Conservation (phyloP, 345 rosid genomes). For the Balakata baccata region DNA sequence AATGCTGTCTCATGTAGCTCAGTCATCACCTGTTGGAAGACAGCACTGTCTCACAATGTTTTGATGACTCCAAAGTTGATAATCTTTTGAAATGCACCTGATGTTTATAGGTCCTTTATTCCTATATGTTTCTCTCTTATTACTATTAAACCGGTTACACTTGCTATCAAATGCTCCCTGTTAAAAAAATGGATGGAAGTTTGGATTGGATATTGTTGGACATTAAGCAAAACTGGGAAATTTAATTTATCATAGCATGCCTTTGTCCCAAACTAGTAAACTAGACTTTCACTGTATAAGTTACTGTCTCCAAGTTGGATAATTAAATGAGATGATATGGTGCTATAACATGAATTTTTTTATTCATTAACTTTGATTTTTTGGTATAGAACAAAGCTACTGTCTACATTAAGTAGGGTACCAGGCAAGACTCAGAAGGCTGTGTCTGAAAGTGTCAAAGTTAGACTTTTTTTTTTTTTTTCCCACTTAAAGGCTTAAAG, state of each 20-base stretch:
- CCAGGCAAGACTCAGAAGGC: not conserved
- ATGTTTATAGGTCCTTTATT: not conserved
- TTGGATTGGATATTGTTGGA: not conserved
- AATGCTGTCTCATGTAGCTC: not conserved
- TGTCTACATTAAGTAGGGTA: not conserved
- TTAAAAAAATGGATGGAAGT: not conserved
- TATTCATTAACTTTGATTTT: not conserved
- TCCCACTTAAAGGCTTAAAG: not conserved
- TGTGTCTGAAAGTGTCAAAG: not conserved
- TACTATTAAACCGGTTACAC: not conserved
- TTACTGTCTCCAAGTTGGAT: not conserved
- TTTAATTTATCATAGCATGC: not conserved
- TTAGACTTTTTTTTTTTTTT: not conserved
- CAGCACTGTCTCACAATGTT: not conserved
- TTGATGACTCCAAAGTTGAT: not conserved
- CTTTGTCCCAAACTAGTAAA: not conserved
- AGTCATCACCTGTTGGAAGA: not conserved
- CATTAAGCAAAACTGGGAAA: not conserved
- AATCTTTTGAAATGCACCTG: not conserved
- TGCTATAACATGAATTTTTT: not conserved
- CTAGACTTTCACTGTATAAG: not conserved
- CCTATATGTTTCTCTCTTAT: not conserved
- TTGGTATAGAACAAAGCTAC: not conserved
- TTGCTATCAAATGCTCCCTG: not conserved
- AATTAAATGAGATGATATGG: constrained; percentile 6